Conservation (phyloP, 768 basidiomycete species). For the Ephemerocybe angulata region DNA sequence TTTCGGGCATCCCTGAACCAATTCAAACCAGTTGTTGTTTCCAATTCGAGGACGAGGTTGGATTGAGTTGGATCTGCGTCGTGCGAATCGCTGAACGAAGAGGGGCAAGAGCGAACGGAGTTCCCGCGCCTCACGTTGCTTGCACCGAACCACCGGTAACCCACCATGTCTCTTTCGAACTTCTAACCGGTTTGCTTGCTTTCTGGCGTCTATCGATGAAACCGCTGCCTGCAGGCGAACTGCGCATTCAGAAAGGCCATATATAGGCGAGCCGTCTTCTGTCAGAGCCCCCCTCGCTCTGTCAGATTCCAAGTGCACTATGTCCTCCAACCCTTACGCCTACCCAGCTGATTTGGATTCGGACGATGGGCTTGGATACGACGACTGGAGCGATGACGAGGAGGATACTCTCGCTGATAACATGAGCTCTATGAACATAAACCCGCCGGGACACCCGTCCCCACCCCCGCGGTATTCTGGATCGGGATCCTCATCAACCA, state of each 20-base stretch:
- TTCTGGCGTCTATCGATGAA: neutral
- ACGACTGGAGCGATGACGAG: neutral
- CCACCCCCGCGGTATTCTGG: no score
- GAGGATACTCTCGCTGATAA: neutral
- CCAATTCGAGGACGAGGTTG: no score
- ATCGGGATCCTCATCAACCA: neutral
- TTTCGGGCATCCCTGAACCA: no score
- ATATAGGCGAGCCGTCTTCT: neutral
- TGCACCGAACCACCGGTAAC: no score
- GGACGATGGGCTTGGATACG: neutral
- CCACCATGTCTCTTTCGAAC: no score
- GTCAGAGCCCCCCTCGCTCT: neutral
- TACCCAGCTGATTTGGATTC: constrained; percentile 6
- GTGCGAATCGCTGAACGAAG: no score
- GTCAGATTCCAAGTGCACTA: neutral
- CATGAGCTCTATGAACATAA: neutral
- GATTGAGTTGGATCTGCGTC: no score
- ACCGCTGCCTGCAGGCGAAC: no score
- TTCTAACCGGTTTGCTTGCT: neutral
- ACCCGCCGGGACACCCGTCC: neutral
- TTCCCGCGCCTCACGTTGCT: no score
- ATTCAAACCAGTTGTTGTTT: no score
- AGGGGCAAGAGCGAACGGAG: no score
- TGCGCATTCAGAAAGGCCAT: neutral
- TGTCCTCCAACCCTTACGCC: neutral